phyloP scores from a whole-genome alignment of 2,329 filamentous ascomycete species.

The Fusarium chlamydosporum region DNA sequence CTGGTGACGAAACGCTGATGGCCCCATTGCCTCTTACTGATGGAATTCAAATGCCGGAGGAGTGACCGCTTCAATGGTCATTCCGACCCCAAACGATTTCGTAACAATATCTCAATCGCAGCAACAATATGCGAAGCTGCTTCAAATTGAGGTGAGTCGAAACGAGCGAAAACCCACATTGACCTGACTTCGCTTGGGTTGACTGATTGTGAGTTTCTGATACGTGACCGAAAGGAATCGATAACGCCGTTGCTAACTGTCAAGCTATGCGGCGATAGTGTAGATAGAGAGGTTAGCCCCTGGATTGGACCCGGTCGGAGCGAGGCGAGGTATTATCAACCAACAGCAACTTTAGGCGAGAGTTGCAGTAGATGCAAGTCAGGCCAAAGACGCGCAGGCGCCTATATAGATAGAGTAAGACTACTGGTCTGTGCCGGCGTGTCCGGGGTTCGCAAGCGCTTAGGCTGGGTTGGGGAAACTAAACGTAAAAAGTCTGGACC shows the following conservation, averaged over 20 bases:
- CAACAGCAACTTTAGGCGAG: slow-evolving; percentile 33
- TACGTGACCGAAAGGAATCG: slow-evolving; percentile 11
- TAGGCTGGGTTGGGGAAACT: neutral
- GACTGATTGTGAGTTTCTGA: slow-evolving; percentile 9
- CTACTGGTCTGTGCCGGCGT: slow-evolving; percentile 27
- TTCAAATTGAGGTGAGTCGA: slow-evolving; percentile 7
- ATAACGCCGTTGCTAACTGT: slow-evolving; percentile 17
- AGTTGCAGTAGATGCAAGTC: slow-evolving; percentile 6
- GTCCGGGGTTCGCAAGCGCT: slow-evolving; percentile 21
- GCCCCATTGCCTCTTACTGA: slow-evolving; percentile 1
- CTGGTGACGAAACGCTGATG: slow-evolving; percentile 15
- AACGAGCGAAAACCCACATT: slow-evolving; percentile 3
- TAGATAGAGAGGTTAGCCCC: slow-evolving; percentile 12
- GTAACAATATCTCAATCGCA: slow-evolving; percentile 26
- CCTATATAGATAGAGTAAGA: slow-evolving; percentile 14
- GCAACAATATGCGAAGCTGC: slow-evolving; percentile 11
- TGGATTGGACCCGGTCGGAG: neutral
- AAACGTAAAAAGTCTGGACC: slow-evolving; percentile 20
- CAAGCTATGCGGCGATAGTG: slow-evolving; percentile 7
- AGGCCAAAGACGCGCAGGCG: neutral
- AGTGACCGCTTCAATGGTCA: slow-evolving; percentile 19
- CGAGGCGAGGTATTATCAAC: slow-evolving; percentile 6
- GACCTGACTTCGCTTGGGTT: neutral
- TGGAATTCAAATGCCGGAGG: slow-evolving; percentile 24
- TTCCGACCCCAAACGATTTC: slow-evolving; percentile 15